Conservation (phyloP, 805 yeast species). For the Myxozyma lipomycoides region DNA sequence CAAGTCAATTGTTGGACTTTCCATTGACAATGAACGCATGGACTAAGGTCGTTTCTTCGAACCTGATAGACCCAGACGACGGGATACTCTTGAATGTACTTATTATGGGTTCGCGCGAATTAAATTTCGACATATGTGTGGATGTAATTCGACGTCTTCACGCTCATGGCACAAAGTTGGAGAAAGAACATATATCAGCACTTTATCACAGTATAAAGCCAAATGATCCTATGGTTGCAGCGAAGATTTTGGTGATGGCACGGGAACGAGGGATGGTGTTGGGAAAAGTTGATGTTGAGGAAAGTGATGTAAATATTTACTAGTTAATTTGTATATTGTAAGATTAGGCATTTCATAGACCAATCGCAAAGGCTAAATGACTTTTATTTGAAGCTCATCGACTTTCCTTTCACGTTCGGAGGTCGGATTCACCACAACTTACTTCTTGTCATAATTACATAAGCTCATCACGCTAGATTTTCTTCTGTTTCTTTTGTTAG, state of each 20-base stretch:
- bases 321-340: no score
- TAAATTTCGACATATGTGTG: not conserved
- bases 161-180: not conserved
- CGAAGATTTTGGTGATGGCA: not conserved
- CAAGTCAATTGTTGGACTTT: not conserved
- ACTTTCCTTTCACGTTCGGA: no score
- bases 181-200: not conserved
- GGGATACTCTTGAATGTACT: not conserved
- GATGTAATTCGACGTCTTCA: not conserved
- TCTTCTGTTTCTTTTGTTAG: no score
- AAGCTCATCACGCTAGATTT: no score
- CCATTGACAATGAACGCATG: not conserved
- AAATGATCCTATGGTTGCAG: not conserved
- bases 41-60: not conserved
- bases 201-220: not conserved
- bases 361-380: no score
- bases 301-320: no score
- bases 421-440: no score
- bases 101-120: not conserved
- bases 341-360: no score
- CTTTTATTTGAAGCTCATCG: no score
- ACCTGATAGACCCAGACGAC: constrained; percentile 1
- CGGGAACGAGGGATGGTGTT: not conserved
- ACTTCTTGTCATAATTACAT: no score
- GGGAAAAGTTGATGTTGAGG: not conserved